Conservation (phyloP, 2,329 filamentous ascomycete genomes). For the Chaetomium sp. region DNA sequence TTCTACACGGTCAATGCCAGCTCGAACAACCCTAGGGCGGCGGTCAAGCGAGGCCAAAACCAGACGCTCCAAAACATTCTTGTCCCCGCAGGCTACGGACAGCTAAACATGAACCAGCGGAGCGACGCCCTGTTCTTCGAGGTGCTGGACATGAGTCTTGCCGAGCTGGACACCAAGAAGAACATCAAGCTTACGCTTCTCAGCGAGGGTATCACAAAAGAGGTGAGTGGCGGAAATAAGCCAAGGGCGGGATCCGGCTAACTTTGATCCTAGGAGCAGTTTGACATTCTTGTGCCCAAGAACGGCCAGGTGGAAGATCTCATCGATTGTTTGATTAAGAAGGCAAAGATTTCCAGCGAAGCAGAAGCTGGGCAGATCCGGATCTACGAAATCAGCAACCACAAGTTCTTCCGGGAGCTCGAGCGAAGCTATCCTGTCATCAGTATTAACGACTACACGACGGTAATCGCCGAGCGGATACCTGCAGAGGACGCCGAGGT, state of each 20-base stretch:
- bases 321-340: conserved; percentile 74
- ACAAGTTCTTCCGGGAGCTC: conserved; percentile 83
- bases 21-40: conserved; percentile 73
- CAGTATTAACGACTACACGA: conserved; percentile 82
- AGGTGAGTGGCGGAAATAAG: conserved; percentile 55
- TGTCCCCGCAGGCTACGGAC: conserved; percentile 70
- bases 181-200: conserved; percentile 80
- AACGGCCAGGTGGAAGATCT: conserved; percentile 80
- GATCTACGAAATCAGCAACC: conserved; percentile 78
- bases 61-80: conserved; percentile 80
- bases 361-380: conserved; percentile 68
- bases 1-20: conserved; percentile 84
- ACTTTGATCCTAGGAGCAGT: conserved; percentile 60
- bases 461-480: conserved; percentile 77
- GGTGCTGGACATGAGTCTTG: conserved; percentile 88
- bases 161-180: conserved; percentile 92
- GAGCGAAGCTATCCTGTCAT: conserved; percentile 70
- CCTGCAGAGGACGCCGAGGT: conserved; percentile 70
- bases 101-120: conserved; percentile 70
- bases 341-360: conserved; percentile 77
- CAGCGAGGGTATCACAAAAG: conserved; percentile 87
- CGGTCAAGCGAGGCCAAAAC: conserved; percentile 72
- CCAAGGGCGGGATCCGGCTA: conserved; percentile 34
- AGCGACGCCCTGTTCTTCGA: conserved; percentile 87
- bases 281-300: conserved; percentile 85